A percentile compares a stretch with the other conserved stretches of the same genome.
Evolutionary conservation across 2,329 filamentous ascomycete species (phyloP).

Genomic region (Madurella fahalii): DNA sequence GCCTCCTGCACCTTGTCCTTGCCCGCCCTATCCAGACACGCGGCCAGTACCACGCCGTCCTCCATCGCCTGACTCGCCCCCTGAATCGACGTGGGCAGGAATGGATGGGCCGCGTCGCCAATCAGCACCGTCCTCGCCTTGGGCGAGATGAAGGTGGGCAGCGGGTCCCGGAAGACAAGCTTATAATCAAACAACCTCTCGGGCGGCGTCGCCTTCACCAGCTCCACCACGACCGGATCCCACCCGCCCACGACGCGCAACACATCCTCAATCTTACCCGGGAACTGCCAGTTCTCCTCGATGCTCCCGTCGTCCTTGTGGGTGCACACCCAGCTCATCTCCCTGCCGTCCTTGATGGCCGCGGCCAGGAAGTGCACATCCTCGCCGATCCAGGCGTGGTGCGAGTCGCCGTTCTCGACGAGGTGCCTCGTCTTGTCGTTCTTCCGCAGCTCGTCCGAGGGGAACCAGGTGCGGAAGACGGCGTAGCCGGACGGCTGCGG

Average conservation of each 20-base stretch:
- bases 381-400: conserved; percentile 49
- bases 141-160: conserved; percentile 40
- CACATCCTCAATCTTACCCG: conserved; percentile 39
- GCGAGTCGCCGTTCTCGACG: conserved; percentile 44
- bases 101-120: conserved; percentile 48
- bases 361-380: conserved; percentile 51
- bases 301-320: conserved; percentile 42
- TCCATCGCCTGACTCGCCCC: conserved; percentile 48
- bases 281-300: conserved; percentile 43
- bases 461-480: conserved; percentile 41
- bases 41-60: conserved; percentile 45
- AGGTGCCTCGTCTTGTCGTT: conserved; percentile 42
- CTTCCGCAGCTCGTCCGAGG: conserved; percentile 37
- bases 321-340: conserved; percentile 53
- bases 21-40: conserved; percentile 35
- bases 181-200: conserved; percentile 35
- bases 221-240: conserved; percentile 35
- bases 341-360: conserved; percentile 47
- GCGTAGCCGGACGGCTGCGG: conserved; percentile 39
- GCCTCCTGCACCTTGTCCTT: conserved; percentile 36
- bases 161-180: conserved; percentile 42
- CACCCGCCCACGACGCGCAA: conserved; percentile 39
- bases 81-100: conserved; percentile 45
- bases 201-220: conserved; percentile 33
- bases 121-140: conserved; percentile 40